These are phyloP conservation scores for Candida hungchunana DNA, from an alignment of 805 yeast genomes.

Conservation along the genomic window DNA sequence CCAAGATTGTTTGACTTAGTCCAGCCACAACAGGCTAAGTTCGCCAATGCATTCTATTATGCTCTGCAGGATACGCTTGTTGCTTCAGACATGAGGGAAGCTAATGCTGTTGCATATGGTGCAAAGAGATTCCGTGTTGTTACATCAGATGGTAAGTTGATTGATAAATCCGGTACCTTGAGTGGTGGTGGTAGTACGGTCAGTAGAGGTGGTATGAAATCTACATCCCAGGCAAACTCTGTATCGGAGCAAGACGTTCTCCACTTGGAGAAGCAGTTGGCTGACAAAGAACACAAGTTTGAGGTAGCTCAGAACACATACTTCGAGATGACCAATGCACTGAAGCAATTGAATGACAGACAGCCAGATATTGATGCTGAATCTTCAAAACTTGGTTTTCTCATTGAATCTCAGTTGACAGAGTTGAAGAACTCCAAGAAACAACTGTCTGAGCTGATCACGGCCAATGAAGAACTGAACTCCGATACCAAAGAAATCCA, in stretches of 20 bases:
- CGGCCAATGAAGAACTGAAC: slow-evolving; percentile 18
- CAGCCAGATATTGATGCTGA: slow-evolving; percentile 66
- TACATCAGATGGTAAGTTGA: slow-evolving; percentile 85
- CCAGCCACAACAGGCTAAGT: slow-evolving; percentile 57
- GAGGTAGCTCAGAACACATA: slow-evolving; percentile 46
- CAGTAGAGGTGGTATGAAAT: slow-evolving; percentile 73
- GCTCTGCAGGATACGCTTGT: slow-evolving; percentile 86
- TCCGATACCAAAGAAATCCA: slow-evolving; percentile 36
- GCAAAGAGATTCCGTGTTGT: slow-evolving; percentile 81
- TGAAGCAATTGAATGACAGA: slow-evolving; percentile 56
- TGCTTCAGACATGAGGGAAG: slow-evolving; percentile 71
- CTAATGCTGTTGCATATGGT: slow-evolving; percentile 86
- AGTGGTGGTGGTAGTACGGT: slow-evolving; percentile 88
- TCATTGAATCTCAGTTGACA: slow-evolving; percentile 53
- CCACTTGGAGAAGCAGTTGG: slow-evolving; percentile 47
- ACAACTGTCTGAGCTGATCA: slow-evolving; percentile 36
- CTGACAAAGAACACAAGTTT: slow-evolving; percentile 49
- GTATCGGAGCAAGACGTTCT: slow-evolving; percentile 54
- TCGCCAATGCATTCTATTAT: slow-evolving; percentile 85
- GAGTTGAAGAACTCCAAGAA: slow-evolving; percentile 47
- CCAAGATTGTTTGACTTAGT: slow-evolving; percentile 86
- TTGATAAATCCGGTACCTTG: slow-evolving; percentile 92
- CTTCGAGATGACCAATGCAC: slow-evolving; percentile 54
- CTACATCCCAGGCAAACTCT: slow-evolving; percentile 34
- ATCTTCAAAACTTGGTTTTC: slow-evolving; percentile 56